These are phyloP conservation scores for Penicillium sclerotiorum DNA, from an alignment of 2,329 filamentous ascomycete genomes.

Conservation along the genomic window DNA sequence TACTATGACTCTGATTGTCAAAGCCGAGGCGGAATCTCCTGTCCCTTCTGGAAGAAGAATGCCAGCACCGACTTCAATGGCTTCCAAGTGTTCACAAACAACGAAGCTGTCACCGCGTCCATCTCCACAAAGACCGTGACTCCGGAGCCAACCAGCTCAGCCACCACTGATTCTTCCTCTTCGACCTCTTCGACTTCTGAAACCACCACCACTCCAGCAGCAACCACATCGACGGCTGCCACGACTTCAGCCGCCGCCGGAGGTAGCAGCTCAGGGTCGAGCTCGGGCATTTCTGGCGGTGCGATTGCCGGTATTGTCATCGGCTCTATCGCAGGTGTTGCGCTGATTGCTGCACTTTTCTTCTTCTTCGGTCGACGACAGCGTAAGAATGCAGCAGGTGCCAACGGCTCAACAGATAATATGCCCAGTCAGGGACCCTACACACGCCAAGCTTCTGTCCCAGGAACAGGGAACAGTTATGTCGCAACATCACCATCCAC, in stretches of 20 bases:
- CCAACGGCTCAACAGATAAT: neutral
- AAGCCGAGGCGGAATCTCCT: slow-evolving; percentile 11
- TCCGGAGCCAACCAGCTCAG: neutral
- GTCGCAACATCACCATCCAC: slow-evolving; percentile 3
- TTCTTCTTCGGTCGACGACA: slow-evolving; percentile 7
- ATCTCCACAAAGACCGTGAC: neutral
- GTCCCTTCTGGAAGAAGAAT: slow-evolving; percentile 13
- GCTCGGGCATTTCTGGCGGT: slow-evolving; percentile 9
- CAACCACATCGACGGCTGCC: neutral
- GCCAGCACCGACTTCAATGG: slow-evolving; percentile 8
- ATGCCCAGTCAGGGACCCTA: neutral
- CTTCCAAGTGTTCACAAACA: slow-evolving; percentile 10
- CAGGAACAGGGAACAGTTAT: neutral
- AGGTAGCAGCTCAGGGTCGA: neutral
- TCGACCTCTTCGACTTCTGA: neutral
- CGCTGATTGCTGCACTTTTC: neutral
- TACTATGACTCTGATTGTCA: slow-evolving; percentile 15
- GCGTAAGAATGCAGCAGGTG: neutral
- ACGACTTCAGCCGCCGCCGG: neutral
- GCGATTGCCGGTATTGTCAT: slow-evolving; percentile 18
- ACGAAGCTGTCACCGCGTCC: neutral
- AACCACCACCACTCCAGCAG: neutral
- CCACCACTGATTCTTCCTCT: neutral
- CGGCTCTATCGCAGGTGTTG: slow-evolving; percentile 10
- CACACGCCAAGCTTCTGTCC: neutral